Evolutionary conservation across 345 rosid genomes (phyloP).

Genomic region (Kernera saxatilis): DNA sequence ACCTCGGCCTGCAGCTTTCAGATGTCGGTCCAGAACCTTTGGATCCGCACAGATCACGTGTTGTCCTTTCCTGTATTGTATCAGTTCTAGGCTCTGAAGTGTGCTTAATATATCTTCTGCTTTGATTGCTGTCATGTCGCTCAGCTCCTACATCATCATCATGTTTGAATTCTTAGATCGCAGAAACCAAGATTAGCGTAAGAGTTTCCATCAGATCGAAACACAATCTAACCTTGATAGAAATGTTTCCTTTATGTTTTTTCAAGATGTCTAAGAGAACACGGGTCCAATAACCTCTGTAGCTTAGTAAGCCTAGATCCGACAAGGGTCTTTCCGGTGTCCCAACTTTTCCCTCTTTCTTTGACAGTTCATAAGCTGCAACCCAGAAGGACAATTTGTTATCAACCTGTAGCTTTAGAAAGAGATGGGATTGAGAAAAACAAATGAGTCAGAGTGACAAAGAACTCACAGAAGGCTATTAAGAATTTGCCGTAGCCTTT

Average conservation of each 20-base stretch:
- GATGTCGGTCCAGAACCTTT: conserved; percentile 87
- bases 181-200: background rate
- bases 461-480: conserved; percentile 86
- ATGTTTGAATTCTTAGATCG: background rate
- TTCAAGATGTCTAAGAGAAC: conserved; percentile 91
- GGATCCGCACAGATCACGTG: conserved; percentile 98
- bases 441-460: background rate
- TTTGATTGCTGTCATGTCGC: conserved; percentile 97
- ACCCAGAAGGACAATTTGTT: background rate
- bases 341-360: conserved; percentile 97
- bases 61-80: conserved; percentile 96
- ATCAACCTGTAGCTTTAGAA: background rate
- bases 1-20: conserved; percentile 94
- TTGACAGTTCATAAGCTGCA: conserved; percentile 94
- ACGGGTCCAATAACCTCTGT: conserved; percentile 94
- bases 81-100: conserved; percentile 85
- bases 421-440: background rate
- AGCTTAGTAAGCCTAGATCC: conserved; percentile 81
- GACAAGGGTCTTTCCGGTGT: conserved; percentile 97
- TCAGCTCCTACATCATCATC: conserved; percentile 57
- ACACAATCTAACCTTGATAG: conserved; percentile 59
- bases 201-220: background rate
- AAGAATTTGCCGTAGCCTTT: conserved; percentile 97
- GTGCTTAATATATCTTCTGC: conserved; percentile 89
- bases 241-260: conserved; percentile 87